Base-by-base conservation (phyloP, 768 basidiomycete genomes). In the Filobasidium wieringae region DNA sequence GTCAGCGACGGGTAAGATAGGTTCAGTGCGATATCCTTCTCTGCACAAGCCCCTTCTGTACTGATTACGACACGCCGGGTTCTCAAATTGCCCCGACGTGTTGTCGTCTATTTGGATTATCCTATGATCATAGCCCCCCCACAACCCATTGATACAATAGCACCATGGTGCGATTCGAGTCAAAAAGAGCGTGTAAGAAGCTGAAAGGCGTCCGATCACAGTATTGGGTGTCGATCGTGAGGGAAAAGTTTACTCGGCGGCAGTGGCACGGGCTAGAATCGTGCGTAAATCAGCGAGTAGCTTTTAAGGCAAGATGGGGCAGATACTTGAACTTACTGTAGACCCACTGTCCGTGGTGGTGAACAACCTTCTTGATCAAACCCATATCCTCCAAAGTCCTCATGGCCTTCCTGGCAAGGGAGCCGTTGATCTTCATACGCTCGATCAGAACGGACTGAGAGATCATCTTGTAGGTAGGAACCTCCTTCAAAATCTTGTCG, bases 401-500 rank as follows among this genome's bases (percentile, higher is more conserved):
- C 76, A 97, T 95, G 53, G 88, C 88, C 64, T 86, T 73, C 56
- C 92, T 87, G 52, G 95, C 93, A 71, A 99, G 79, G 67, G 84
- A 86, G 62, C 95, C 95, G 76, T 92, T 92, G 76, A 99, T 80
- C 75, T 96, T 97, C 76, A 96, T 82, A 70, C 95, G 85, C 78
- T 99, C 95, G 73, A 99, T 95, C 78, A 99, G 87, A 77, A 92
- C 91, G 71, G 85, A 87, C 78, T 91, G 88, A 76, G 85, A 86
- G 83, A 97, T 91, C 81, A 97, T 88, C 72, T 87, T 87, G 88
- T 91, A 99, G 75, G 92, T 91, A 47, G 95, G 95, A 77, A 88
- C 89, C 77, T 97, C 92, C 82, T 96, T 96, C 72, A 93, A 75
- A 80, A 95, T 90, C 63, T 69, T 71, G 71, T 75, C 74, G 71